Conservation (phyloP, 495 filamentous ascomycete species). For the Pseudoneurospora amorphoporcata region DNA sequence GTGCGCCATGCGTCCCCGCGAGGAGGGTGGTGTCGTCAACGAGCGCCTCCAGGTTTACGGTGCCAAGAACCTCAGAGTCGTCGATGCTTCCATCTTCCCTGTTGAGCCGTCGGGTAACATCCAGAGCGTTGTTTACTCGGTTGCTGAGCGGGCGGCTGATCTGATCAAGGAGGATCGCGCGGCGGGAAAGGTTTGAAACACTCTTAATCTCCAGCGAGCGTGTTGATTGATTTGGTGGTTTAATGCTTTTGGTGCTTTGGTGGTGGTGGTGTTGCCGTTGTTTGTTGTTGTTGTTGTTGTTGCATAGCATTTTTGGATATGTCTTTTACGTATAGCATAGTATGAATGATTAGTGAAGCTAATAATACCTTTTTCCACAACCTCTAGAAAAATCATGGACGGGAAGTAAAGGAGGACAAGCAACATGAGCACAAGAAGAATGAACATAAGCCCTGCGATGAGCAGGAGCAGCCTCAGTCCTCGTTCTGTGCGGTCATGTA, state of each 20-base stretch:
- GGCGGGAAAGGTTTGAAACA: neutral
- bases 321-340: neutral
- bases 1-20: conserved; percentile 26
- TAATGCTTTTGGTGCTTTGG: neutral
- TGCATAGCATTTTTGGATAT: neutral
- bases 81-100: conserved; percentile 47
- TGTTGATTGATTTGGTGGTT: neutral
- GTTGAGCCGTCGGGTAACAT: conserved; percentile 39
- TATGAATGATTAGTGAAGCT: neutral
- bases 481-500: neutral
- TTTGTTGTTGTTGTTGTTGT: neutral
- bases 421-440: neutral
- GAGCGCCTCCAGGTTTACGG: conserved; percentile 40
- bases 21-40: conserved; percentile 32
- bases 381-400: neutral
- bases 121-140: conserved; percentile 40
- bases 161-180: conserved; percentile 34
- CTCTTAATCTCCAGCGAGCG: neutral
- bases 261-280: too few species aligned
- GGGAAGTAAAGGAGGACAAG: neutral
- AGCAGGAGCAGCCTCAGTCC: neutral
- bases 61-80: conserved; percentile 34
- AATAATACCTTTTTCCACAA: neutral
- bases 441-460: neutral
- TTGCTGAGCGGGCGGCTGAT: conserved; percentile 47